A percentile compares a stretch with the other conserved stretches of the same genome.
Evolutionary conservation across 352 stramenopile species (phyloP).

Genomic region (Thalassiosira allenii): DNA sequence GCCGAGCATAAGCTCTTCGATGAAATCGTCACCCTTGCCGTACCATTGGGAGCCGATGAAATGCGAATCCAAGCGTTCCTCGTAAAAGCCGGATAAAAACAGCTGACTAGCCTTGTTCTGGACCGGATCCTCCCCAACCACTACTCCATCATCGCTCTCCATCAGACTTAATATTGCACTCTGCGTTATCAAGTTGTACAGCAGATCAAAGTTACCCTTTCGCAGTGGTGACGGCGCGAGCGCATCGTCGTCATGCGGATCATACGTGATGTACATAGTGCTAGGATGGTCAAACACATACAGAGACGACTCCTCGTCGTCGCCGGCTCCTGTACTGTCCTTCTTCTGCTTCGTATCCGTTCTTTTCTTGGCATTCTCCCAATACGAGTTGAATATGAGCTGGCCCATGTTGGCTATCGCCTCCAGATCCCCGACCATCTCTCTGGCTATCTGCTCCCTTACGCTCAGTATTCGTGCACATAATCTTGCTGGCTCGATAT

Average conservation of each 20-base stretch:
- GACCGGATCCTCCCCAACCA: conserved; percentile 30
- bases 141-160: conserved; percentile 45
- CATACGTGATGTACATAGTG: conserved; percentile 60
- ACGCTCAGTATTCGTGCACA: conserved; percentile 73
- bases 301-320: conserved; percentile 31
- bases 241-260: conserved; percentile 41
- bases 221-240: conserved; percentile 66
- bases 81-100: conserved; percentile 72
- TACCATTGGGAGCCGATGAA: conserved; percentile 77
- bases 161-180: conserved; percentile 69
- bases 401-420: conserved; percentile 71
- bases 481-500: conserved; percentile 74
- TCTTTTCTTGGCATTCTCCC: conserved; percentile 42
- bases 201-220: conserved; percentile 81
- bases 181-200: conserved; percentile 72
- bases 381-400: conserved; percentile 70
- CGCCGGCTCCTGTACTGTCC: conserved; percentile 4
- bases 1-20: conserved; percentile 71
- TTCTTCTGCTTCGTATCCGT: conserved; percentile 33
- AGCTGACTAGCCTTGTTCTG: conserved; percentile 42
- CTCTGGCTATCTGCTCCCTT: conserved; percentile 74
- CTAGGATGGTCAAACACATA: conserved; percentile 39
- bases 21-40: conserved; percentile 76
- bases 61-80: conserved; percentile 49
- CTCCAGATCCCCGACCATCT: conserved; percentile 71